Base-by-base conservation (phyloP, 2,329 filamentous ascomycete species). In the Trichoderma endophyticum region DNA sequence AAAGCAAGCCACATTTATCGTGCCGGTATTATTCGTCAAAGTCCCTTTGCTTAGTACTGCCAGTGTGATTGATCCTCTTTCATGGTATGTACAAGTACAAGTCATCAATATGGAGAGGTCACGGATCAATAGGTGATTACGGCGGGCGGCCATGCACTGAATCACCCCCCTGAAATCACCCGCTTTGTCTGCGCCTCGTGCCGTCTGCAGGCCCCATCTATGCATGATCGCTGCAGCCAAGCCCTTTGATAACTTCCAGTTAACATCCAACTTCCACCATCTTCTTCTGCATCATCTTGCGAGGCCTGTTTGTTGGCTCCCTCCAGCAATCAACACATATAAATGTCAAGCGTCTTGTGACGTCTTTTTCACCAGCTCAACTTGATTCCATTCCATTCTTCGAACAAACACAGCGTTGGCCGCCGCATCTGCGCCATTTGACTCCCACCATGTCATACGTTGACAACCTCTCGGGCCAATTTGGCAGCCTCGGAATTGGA, bases 111-210 rank as follows among this genome's bases (percentile, higher is more conserved):
- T 18, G 2, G 1, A 8, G 36, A 59, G 56, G 56, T 18, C 56
- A n/a, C 26, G 56, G 14, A 59, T 59, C 26, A 18, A 18, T 43
- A 18, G 56, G 4, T 7, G 48, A 9, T 54, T 60, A 39, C 28
- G 66, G 51, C 39, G 62, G 2, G 51, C 14, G 62, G 2, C 62
- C 24, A 32, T 43, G 24, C 61, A 15, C 70, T 32, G 56, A 32
- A 48, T 11, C 30, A 34, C n/a, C 43, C 34, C 26, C 57, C 57
- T 34, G 57, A 48, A 43, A 26, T 34, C 28, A 66, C 34, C 63
- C 48, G n/a, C 28, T 60, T 9, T 62, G 63, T 43, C 70, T 56
- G 70, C 68, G 68, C 63, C 70, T 71, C 63, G 62, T 71, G 70
- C 68, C 18, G 7, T 30, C 54, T 34, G 65, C 65, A 68, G 51